Evolutionary conservation across 225 moss, liverwort and hornwort genomes (phyloP), one percentile per base, ranked within the genome.

Genomic region (Rhytidiadelphus loreus): DNA sequence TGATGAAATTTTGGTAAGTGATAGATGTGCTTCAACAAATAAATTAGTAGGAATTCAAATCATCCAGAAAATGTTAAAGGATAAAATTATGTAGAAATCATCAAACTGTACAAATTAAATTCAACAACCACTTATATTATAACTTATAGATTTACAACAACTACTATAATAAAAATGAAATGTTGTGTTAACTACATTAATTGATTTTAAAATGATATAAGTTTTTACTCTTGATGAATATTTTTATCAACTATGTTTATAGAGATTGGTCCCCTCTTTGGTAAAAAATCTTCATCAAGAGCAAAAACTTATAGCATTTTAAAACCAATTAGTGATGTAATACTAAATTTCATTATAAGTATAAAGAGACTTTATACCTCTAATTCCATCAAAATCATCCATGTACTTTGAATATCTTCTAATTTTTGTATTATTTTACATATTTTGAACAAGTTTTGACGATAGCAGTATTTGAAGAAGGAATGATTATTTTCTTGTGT

Each of bases 281-380:
- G 13, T 24, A 69, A 7, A n/a, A 39, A 23, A 24, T 2, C 1
- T 69, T 39, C 68, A 69, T 69, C 39, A 39, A n/a, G 13, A 69
- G 1, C 11, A 48, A n/a, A n/a, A 68, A 39, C 2, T 68, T n/a
- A n/a, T n/a, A 68, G 2, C 7, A 22, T 68, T 23, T 39, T 39
- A 0, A 39, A 39, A 69, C 13, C 39, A 69, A 24, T 39, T 8
- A 69, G 1, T 39, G 13, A 13, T 0, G 7, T 39, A 69, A 25
- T 8, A 25, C 7, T 4, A 70, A 25, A 41, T 25, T 24, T 41
- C 1, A 70, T 14, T 41, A 41, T 25, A 24, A 25, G 8, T 25
- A 0, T 8, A 39, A 1, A 41, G 0, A 41, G 8, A 41, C 1
- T 41, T 1, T 1, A 14, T 70, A 13, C 3, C 4, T 4, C 39